Evolutionary conservation across 2,329 filamentous ascomycete genomes (phyloP).

Genomic region (Aspergillus jensenii): DNA sequence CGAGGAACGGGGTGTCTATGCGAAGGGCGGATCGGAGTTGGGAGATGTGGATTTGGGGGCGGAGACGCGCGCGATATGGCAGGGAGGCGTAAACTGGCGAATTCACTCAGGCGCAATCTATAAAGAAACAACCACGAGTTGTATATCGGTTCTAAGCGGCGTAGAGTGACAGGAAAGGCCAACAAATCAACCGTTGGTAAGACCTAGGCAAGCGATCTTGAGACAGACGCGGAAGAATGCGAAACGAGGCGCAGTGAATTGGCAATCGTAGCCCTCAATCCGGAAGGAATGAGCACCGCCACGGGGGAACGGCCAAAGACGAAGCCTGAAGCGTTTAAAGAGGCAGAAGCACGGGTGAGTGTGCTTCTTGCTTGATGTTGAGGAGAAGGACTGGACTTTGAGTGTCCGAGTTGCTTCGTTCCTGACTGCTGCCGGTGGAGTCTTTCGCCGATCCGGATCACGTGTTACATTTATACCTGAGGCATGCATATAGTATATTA

Average conservation of each 20-base stretch:
- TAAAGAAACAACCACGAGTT: not conserved
- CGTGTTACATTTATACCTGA: not conserved
- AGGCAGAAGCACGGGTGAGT: not conserved
- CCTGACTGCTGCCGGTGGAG: not conserved
- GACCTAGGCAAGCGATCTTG: not conserved
- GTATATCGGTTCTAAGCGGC: not conserved
- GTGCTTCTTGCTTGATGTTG: not conserved
- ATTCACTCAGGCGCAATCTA: not conserved
- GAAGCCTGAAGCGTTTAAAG: not conserved
- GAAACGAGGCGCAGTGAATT: not conserved
- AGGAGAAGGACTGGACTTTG: not conserved
- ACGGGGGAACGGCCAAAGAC: not conserved
- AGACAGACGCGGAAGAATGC: not conserved
- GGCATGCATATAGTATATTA: not conserved
- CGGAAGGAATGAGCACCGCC: not conserved
- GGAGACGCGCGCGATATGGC: not conserved
- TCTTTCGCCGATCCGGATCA: slow-evolving; percentile 5
- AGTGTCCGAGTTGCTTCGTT: not conserved
- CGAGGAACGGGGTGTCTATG: not conserved
- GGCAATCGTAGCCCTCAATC: not conserved
- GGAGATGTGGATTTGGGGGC: not conserved
- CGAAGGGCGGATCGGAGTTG: not conserved
- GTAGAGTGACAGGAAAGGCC: not conserved
- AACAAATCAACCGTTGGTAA: not conserved
- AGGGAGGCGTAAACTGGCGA: not conserved